Percentiles rank a stretch among this genome's conserved stretches.
These are phyloP conservation scores for Zygosaccharomyces sapae DNA, from an alignment of 1,139 yeast genomes.

Conservation along the genomic window DNA sequence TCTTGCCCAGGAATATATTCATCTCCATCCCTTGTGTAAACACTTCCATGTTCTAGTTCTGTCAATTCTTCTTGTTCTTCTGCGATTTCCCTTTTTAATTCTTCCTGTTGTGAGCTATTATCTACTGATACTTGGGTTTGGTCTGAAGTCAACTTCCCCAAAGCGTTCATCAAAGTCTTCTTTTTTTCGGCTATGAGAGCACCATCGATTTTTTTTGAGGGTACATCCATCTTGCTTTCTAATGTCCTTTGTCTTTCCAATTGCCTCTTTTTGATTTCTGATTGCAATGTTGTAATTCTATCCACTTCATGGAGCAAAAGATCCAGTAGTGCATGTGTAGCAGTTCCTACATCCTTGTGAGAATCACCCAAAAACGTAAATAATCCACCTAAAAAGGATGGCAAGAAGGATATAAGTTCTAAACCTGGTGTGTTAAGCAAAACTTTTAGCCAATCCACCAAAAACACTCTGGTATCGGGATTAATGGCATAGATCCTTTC, in stretches of 20 bases:
- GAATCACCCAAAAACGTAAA: constrained; percentile 76
- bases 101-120: constrained; percentile 14
- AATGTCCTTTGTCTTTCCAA: constrained; percentile 8
- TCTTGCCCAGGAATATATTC: constrained; percentile 82
- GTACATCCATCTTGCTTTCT: constrained; percentile 14
- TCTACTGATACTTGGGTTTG: constrained; percentile 17
- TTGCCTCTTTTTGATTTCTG: constrained; percentile 22
- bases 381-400: constrained; percentile 84
- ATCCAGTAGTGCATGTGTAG: constrained; percentile 74
- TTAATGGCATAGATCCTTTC: constrained; percentile 91
- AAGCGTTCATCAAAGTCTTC: constrained; percentile 32
- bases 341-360: constrained; percentile 82
- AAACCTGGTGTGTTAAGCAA: constrained; percentile 90
- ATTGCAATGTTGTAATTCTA: constrained; percentile 64
- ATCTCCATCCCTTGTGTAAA: constrained; percentile 43
- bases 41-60: constrained; percentile 16
- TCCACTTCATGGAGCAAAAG: constrained; percentile 76
- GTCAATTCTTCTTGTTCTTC: constrained; percentile 12
- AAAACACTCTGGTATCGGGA: constrained; percentile 86
- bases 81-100: constrained; percentile 5
- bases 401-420: constrained; percentile 80
- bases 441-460: constrained; percentile 89
- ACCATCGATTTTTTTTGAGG: constrained; percentile 31
- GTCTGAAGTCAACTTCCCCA: constrained; percentile 24
- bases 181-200: constrained; percentile 35